phyloP scores from a whole-genome alignment of 176 grass and related monocot genomes.

The Eleusine coracana region DNA sequence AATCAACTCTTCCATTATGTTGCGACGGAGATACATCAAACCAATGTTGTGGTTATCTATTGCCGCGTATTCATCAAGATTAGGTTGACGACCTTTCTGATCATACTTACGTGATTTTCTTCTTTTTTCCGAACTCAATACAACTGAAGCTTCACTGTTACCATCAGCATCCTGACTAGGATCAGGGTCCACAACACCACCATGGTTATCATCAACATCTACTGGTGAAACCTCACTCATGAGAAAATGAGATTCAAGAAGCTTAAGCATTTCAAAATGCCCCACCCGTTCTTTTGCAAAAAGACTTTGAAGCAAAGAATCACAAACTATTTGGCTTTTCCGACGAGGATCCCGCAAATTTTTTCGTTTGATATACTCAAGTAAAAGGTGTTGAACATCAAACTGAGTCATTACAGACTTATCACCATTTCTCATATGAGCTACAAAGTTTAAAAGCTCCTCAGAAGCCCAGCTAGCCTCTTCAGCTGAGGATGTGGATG shows the following conservation, averaged over 20 bases:
- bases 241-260: constrained; percentile 94
- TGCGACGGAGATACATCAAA: constrained; percentile 87
- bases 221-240: constrained; percentile 58
- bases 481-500: constrained; percentile 59
- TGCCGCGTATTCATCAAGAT: constrained; percentile 90
- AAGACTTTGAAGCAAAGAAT: constrained; percentile 80
- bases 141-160: constrained; percentile 75
- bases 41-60: constrained; percentile 95
- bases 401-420: constrained; percentile 71
- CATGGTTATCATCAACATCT: constrained; percentile 76
- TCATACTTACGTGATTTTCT: constrained; percentile 70
- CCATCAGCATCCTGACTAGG: constrained; percentile 70
- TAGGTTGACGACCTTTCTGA: constrained; percentile 58
- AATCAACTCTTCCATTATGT: constrained; percentile 94
- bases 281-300: constrained; percentile 80
- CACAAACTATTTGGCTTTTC: constrained; percentile 94
- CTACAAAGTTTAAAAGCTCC: constrained; percentile 83
- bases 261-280: constrained; percentile 99
- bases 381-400: constrained; percentile 82
- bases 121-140: constrained; percentile 70
- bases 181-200: constrained; percentile 97
- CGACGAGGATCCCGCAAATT: constrained; percentile 75
- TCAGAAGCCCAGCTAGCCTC: constrained; percentile 79
- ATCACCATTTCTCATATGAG: constrained; percentile 86
- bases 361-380: constrained; percentile 82